Base-by-base conservation (phyloP, 768 basidiomycete genomes). In the Suillus alpinus region DNA sequence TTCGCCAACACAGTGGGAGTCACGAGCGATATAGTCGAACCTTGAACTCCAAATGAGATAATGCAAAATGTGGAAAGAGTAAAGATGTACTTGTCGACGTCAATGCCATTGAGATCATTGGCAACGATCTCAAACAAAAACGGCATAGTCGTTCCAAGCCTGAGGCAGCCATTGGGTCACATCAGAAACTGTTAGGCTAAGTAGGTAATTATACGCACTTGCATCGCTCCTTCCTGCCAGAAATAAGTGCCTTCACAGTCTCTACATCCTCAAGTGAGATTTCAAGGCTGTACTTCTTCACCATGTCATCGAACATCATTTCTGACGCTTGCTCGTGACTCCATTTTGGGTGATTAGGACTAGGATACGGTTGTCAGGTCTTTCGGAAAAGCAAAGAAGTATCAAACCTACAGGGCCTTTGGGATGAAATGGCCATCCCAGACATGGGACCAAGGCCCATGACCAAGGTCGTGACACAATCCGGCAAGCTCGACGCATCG, bases 71-170 rank as follows among this genome's bases (percentile, higher is more conserved):
- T n/a, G 7, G 7, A 12, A 40, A 40, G 26, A 36, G 60, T 61
- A 40, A 6, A 32, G 20, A 29, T 4, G 67, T 60, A 90, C 91
- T 93, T 93, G 79, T 94, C 92, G 5, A 94, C 92, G 66, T 94
- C 92, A 4, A 94, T 77, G 0, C 92, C 92, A 62, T 93, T 94
- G 7, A 84, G 77, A 70, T 83, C 83, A 73, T 94, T 94, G 0
- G 91, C 87, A 3, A 94, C 89, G 56, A 94, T 93, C 58, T 94
- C 89, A 67, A 94, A 94, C 2, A 94, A 73, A 66, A 90, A 94
- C 0, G 75, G 71, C 71, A 92, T 92, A 68, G 87, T 88, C 16
- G 76, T 0, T 9, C 72, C 75, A 6, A 68, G 60, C 12, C 69
- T 74, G 36, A 47, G 23, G 0, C 6, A 50, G n/a, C 6, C 20